Percentiles rank a stretch among this genome's conserved stretches.
Evolutionary conservation across 2,329 filamentous ascomycete species (phyloP).

Genomic region (Botryotinia narcissicola): DNA sequence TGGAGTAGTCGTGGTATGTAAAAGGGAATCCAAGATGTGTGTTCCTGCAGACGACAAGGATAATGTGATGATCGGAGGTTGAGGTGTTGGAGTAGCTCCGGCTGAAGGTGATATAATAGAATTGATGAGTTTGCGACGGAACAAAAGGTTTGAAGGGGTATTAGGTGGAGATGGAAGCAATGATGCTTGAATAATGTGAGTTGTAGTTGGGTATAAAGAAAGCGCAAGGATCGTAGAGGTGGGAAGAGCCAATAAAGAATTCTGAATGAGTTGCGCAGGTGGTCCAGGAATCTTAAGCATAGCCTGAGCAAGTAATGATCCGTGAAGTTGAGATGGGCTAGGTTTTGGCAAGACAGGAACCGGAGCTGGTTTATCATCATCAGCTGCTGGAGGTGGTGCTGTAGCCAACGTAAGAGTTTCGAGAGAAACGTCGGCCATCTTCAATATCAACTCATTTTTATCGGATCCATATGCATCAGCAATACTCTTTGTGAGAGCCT

Average conservation of each 20-base stretch:
- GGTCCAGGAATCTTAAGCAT: slow-evolving; percentile 73
- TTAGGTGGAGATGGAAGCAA: slow-evolving; percentile 53
- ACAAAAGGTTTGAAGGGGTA: slow-evolving; percentile 55
- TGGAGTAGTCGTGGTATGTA: slow-evolving; percentile 40
- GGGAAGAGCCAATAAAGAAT: slow-evolving; percentile 61
- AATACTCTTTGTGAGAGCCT: slow-evolving; percentile 54
- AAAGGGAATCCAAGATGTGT: slow-evolving; percentile 66
- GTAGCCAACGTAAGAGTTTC: slow-evolving; percentile 44
- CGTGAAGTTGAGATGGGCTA: slow-evolving; percentile 65
- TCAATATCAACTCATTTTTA: slow-evolving; percentile 50
- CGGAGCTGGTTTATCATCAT: slow-evolving; percentile 28
- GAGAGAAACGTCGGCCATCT: slow-evolving; percentile 58
- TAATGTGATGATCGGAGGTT: slow-evolving; percentile 30
- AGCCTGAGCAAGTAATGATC: slow-evolving; percentile 74
- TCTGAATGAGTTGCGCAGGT: slow-evolving; percentile 68
- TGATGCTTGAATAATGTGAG: slow-evolving; percentile 63
- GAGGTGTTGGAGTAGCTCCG: neutral
- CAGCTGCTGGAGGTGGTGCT: slow-evolving; percentile 28
- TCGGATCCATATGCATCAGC: slow-evolving; percentile 54
- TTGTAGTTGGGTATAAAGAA: slow-evolving; percentile 50
- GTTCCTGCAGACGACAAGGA: slow-evolving; percentile 60
- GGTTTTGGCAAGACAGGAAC: slow-evolving; percentile 36
- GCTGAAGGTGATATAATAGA: slow-evolving; percentile 47
- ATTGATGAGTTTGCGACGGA: slow-evolving; percentile 62
- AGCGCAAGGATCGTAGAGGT: slow-evolving; percentile 59